Evolutionary conservation across 495 filamentous ascomycete genomes (phyloP).

Genomic region (Penicillium arizonense): DNA sequence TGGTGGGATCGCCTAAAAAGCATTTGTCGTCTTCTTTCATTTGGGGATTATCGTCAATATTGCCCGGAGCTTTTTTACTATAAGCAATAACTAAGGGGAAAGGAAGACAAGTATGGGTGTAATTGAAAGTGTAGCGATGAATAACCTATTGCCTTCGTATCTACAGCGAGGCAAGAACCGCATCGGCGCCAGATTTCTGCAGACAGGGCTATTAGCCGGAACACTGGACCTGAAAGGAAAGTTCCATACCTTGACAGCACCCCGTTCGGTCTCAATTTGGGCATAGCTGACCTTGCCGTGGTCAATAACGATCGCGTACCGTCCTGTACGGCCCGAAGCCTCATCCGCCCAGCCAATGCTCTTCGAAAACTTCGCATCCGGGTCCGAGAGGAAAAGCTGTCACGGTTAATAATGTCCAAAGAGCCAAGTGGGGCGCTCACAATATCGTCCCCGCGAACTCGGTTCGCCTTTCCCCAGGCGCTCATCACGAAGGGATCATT

Average conservation of each 20-base stretch:
- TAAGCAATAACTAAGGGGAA: too few species aligned
- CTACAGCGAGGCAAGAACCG: constrained; percentile 51
- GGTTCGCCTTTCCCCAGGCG: constrained; percentile 93
- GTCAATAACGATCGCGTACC: constrained; percentile 85
- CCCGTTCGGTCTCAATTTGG: constrained; percentile 68
- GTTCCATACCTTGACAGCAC: constrained; percentile 44
- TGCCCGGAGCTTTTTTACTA: too few species aligned
- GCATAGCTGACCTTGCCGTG: constrained; percentile 86
- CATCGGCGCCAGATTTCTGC: constrained; percentile 71
- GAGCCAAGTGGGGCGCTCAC: constrained; percentile 41
- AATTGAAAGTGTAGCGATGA: neutral
- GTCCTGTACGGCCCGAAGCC: constrained; percentile 61
- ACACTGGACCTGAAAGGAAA: neutral
- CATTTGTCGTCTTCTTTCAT: too few species aligned
- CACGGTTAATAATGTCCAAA: constrained; percentile 20
- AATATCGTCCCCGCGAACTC: constrained; percentile 70
- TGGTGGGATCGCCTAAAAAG: too few species aligned
- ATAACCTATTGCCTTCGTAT: neutral
- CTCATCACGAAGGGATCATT: constrained; percentile 92
- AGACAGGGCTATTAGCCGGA: constrained; percentile 1
- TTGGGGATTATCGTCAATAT: too few species aligned
- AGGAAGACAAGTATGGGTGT: too few species aligned
- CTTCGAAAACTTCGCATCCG: constrained; percentile 70
- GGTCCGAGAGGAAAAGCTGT: constrained; percentile 79
- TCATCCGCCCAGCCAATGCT: constrained; percentile 75